phyloP scores from a whole-genome alignment of 2,329 filamentous ascomycete species.

The Botrytis medusae region DNA sequence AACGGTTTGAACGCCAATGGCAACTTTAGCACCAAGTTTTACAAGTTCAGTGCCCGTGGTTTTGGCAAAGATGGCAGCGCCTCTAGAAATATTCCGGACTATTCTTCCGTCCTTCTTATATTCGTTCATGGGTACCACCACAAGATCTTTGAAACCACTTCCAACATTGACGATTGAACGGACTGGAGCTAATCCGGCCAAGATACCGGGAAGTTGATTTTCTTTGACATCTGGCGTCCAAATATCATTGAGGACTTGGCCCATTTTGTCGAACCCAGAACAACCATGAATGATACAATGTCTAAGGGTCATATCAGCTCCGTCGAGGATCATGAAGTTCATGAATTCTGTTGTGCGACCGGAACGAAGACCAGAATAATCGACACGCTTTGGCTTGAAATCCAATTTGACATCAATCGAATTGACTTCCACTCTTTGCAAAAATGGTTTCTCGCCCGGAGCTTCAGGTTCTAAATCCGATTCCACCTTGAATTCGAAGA shows the following conservation, averaged over 20 bases:
- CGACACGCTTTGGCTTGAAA: slow-evolving; percentile 97
- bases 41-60: slow-evolving; percentile 94
- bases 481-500: slow-evolving; percentile 97
- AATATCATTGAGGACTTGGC: slow-evolving; percentile 87
- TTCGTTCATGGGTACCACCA: slow-evolving; percentile 86
- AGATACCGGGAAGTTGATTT: slow-evolving; percentile 84
- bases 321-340: slow-evolving; percentile 94
- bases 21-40: slow-evolving; percentile 89
- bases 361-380: slow-evolving; percentile 88
- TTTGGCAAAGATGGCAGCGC: slow-evolving; percentile 83
- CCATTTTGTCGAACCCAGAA: slow-evolving; percentile 84
- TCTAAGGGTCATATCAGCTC: slow-evolving; percentile 79
- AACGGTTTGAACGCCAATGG: slow-evolving; percentile 91
- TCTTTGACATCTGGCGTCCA: slow-evolving; percentile 93
- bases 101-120: slow-evolving; percentile 93
- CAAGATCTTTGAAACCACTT: slow-evolving; percentile 78
- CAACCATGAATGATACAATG: slow-evolving; percentile 93
- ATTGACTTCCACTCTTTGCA: slow-evolving; percentile 86
- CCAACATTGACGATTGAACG: slow-evolving; percentile 89
- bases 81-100: slow-evolving; percentile 88
- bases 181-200: slow-evolving; percentile 88
- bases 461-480: slow-evolving; percentile 53
- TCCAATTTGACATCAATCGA: slow-evolving; percentile 82
- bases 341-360: slow-evolving; percentile 97
- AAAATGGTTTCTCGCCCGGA: slow-evolving; percentile 74